Evolutionary conservation across 2,329 filamentous ascomycete genomes (phyloP).

Genomic region (Fusarium fujikuroi): DNA sequence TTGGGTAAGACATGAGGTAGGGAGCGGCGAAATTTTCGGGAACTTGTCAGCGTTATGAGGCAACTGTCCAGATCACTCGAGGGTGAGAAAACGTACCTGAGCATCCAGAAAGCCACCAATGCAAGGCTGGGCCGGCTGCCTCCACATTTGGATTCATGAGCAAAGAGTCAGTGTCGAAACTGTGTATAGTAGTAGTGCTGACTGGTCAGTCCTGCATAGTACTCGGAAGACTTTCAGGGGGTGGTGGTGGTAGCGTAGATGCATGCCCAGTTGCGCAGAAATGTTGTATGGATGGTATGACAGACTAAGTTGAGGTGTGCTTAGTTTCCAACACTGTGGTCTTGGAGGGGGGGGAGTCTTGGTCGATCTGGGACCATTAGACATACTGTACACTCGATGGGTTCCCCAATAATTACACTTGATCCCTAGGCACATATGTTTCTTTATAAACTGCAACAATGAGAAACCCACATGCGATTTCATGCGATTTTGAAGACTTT

Average conservation of each 20-base stretch:
- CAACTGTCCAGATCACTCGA: conserved; percentile 23
- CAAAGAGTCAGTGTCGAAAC: not conserved
- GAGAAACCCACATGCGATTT: not conserved
- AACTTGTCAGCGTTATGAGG: conserved; percentile 27
- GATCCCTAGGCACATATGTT: not conserved
- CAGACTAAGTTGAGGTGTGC: conserved; percentile 28
- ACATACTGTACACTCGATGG: conserved; percentile 2
- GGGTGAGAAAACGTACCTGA: conserved; percentile 11
- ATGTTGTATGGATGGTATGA: conserved; percentile 14
- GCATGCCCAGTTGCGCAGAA: conserved; percentile 23
- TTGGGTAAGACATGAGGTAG: conserved; percentile 24
- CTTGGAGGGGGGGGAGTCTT: conserved; percentile 32
- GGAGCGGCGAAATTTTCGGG: conserved; percentile 30
- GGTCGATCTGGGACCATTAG: conserved; percentile 29
- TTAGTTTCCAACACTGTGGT: conserved; percentile 39
- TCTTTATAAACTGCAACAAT: not conserved
- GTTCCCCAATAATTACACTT: not conserved
- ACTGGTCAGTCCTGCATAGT: conserved; percentile 8
- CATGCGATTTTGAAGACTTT: not conserved
- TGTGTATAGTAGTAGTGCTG: not conserved
- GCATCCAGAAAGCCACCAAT: conserved; percentile 15
- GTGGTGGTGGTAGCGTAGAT: conserved; percentile 14
- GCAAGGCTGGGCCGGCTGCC: conserved; percentile 34
- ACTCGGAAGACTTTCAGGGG: conserved; percentile 14
- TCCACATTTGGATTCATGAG: conserved; percentile 28